Conservation (phyloP, 2,329 filamentous ascomycete species). For the Xylariaceae sp. region DNA sequence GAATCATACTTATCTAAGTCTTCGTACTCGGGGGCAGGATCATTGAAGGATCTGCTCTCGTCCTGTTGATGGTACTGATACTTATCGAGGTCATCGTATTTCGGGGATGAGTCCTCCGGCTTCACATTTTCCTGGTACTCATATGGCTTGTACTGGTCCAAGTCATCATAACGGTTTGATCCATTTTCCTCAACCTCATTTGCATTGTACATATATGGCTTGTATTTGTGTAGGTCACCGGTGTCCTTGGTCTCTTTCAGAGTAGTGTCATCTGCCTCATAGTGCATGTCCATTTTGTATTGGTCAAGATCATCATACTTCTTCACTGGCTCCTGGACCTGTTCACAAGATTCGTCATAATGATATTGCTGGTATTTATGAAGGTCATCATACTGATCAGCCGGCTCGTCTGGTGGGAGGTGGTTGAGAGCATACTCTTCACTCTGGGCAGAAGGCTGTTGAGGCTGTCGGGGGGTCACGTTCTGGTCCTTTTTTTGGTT, state of each 20-base stretch:
- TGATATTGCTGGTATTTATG: conserved; percentile 23
- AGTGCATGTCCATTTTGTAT: conserved; percentile 37
- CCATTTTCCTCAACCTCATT: conserved; percentile 33
- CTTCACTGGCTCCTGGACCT: conserved; percentile 14
- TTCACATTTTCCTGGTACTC: conserved; percentile 37
- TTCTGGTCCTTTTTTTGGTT: not conserved
- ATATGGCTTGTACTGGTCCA: conserved; percentile 42
- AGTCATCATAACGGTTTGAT: conserved; percentile 40
- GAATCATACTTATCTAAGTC: conserved; percentile 46
- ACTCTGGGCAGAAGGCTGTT: conserved; percentile 21
- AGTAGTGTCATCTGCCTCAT: conserved; percentile 25
- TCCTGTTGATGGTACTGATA: conserved; percentile 47
- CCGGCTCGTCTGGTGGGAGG: conserved; percentile 34
- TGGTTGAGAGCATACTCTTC: conserved; percentile 40
- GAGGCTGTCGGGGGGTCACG: too few relatives aligned
- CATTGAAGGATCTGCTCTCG: conserved; percentile 18
- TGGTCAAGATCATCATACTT: conserved; percentile 44
- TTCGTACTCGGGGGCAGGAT: conserved; percentile 34
- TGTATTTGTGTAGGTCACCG: conserved; percentile 43
- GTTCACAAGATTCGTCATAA: conserved; percentile 30
- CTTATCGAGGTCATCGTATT: conserved; percentile 48
- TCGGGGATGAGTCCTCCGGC: conserved; percentile 33
- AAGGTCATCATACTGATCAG: conserved; percentile 37
- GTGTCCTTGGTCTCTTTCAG: conserved; percentile 30
- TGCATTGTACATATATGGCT: conserved; percentile 42